phyloP scores from a whole-genome alignment of 208 protist genomes.

The Crithidia expoeki region DNA sequence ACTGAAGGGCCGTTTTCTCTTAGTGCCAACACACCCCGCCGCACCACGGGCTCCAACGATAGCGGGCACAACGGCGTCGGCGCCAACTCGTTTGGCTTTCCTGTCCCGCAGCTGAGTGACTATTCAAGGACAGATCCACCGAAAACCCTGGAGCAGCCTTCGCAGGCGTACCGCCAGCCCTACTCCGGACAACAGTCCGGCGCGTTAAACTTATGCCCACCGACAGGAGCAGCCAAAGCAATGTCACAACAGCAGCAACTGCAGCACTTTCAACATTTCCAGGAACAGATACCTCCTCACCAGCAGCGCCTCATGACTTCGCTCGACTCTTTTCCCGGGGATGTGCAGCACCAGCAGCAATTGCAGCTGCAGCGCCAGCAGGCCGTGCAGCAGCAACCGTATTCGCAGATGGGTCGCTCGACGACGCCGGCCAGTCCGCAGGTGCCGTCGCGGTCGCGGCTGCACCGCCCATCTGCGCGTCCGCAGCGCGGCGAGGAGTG shows the following conservation, averaged over 20 bases:
- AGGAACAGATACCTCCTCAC: not conserved
- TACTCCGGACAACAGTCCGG: not conserved
- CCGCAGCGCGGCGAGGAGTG: constrained; percentile 21
- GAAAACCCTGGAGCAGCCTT: not conserved
- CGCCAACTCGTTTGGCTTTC: constrained; percentile 4
- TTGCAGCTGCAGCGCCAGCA: constrained; percentile 17
- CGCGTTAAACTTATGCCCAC: not conserved
- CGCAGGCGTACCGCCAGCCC: constrained; percentile 4
- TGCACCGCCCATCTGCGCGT: constrained; percentile 7
- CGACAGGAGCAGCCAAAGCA: not conserved
- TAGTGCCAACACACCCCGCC: not conserved
- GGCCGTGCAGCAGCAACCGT: constrained; percentile 13
- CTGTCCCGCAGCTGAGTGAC: constrained; percentile 3
- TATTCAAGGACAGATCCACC: not conserved
- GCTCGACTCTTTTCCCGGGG: constrained; percentile 3
- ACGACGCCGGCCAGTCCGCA: not conserved
- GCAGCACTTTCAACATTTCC: not conserved
- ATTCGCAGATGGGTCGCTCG: constrained; percentile 6
- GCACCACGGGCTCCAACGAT: not conserved
- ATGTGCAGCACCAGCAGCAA: constrained; percentile 11
- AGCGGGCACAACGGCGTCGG: not conserved
- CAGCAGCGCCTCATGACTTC: constrained; percentile 6
- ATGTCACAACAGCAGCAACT: not conserved
- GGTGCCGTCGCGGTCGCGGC: not conserved
- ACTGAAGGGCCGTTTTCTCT: not conserved